Conservation (phyloP, 495 filamentous ascomycete species). For the Penicillium ochrochloron region DNA sequence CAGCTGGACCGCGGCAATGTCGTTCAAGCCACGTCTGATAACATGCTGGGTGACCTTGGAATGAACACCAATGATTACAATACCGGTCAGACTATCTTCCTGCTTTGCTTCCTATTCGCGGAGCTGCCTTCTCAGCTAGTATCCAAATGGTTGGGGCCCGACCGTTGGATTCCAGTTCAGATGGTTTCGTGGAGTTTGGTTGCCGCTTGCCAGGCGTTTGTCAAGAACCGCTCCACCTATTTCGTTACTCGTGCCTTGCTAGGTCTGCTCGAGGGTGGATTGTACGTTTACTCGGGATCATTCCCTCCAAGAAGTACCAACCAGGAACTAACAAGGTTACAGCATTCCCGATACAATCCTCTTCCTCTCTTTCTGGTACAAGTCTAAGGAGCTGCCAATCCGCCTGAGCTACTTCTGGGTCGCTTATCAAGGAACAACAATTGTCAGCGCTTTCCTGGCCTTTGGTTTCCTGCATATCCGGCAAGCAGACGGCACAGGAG, state of each 20-base stretch:
- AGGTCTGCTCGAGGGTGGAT: slow-evolving; percentile 78
- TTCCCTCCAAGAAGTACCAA: not conserved
- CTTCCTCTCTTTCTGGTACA: slow-evolving; percentile 81
- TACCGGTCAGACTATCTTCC: slow-evolving; percentile 75
- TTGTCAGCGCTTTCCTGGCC: slow-evolving; percentile 71
- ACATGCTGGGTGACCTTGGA: slow-evolving; percentile 63
- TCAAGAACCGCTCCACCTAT: slow-evolving; percentile 65
- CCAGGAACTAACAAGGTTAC: not conserved
- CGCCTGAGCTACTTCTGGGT: slow-evolving; percentile 74
- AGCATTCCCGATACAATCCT: slow-evolving; percentile 58
- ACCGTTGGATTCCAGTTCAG: slow-evolving; percentile 83
- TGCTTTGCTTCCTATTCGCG: slow-evolving; percentile 64
- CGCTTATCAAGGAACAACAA: slow-evolving; percentile 66
- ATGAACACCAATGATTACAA: slow-evolving; percentile 80
- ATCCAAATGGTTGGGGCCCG: slow-evolving; percentile 75
- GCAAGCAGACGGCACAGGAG: slow-evolving; percentile 58
- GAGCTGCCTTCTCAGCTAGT: slow-evolving; percentile 77
- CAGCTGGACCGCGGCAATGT: slow-evolving; percentile 82
- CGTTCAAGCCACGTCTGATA: slow-evolving; percentile 70
- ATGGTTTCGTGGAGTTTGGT: slow-evolving; percentile 81
- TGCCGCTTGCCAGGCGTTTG: slow-evolving; percentile 67
- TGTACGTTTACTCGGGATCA: slow-evolving; percentile 40
- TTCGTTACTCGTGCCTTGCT: slow-evolving; percentile 67
- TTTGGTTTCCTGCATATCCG: slow-evolving; percentile 73
- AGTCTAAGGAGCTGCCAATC: slow-evolving; percentile 67